Base-by-base conservation (phyloP, 495 filamentous ascomycete genomes). In the Xylaria acuta region DNA sequence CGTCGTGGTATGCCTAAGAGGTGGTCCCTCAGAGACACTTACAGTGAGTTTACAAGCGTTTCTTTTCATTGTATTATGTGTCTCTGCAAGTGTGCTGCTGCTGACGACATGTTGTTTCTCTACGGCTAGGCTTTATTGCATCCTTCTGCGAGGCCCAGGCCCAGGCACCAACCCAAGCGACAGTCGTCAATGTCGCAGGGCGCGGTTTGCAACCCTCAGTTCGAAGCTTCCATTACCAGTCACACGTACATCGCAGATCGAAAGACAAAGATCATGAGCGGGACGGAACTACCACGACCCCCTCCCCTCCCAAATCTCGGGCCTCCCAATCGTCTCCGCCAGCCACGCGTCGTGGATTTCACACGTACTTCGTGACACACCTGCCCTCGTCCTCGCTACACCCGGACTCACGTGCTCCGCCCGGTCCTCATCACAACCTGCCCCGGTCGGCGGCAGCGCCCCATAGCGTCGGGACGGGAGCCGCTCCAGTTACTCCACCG, bases 291-390 rank as follows among this genome's bases (percentile, higher is more conserved):
- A 69, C 51, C 38, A 62, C 76, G 16, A 41, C 58, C 12, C 70
- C 70, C 25, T 69, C 66, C 51, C 73, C 65, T 51, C 64, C 49
- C 74, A 68, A 67, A 65, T 53, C 70, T 36, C 75, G 30, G 25
- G 47, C 18, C 38, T 63, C 41, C 64, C 69, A 70, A 62, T 64
- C 63, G 8, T 41, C 64, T 53, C 51, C 40, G 69, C 64, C 63
- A 67, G 16, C 49, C 56, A 74, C 81, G 64, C 85, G 81, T 6
- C 91, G 91, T 34, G 80, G 84, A 72, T 98, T 98, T 82, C 94
- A 97, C 83, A 93, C 96, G 73, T 99, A 99, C 85, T 99, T 99
- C 79, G 92, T 98, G 43, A 97, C 96, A 6, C 92, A 98, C 80
- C 87, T 99, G 0, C 96, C 96, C 7, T 97, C 94, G 27, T 95